These are phyloP conservation scores for Aspergillus viridinutans DNA, from an alignment of 2,329 filamentous ascomycete species.

Conservation along the genomic window DNA sequence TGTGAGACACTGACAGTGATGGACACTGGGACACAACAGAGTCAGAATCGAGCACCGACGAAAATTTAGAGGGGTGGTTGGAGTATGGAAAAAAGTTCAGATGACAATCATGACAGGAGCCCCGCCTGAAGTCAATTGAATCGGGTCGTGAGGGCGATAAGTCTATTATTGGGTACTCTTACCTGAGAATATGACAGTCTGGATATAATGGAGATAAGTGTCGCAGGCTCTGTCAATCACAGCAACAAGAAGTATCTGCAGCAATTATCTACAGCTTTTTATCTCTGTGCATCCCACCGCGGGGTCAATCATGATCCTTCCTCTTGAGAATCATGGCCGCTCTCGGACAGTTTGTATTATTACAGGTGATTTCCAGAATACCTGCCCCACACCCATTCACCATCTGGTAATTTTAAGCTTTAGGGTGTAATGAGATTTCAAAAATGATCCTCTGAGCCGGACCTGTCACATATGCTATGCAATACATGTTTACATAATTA, in stretches of 20 bases:
- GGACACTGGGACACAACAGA: constrained; percentile 19
- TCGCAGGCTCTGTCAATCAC: neutral
- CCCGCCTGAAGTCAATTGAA: neutral
- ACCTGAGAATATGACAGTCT: neutral
- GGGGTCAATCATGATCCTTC: constrained; percentile 12
- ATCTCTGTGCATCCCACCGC: constrained; percentile 17
- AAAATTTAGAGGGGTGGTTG: neutral
- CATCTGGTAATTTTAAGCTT: neutral
- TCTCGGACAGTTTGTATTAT: constrained; percentile 6
- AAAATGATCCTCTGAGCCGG: neutral
- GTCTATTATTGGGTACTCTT: neutral
- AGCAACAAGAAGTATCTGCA: constrained; percentile 7
- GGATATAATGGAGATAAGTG: neutral
- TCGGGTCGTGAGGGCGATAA: neutral
- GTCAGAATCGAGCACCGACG: constrained; percentile 7
- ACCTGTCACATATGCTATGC: neutral
- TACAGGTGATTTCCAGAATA: neutral
- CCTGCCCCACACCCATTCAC: neutral
- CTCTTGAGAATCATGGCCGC: constrained; percentile 7
- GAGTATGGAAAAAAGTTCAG: constrained; percentile 11
- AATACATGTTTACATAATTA: neutral
- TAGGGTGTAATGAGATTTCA: neutral
- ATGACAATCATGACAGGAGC: neutral
- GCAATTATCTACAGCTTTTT: neutral
- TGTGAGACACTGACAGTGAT: constrained; percentile 18